Percentiles rank a stretch among this genome's conserved stretches.
These are phyloP conservation scores for Aureobasidium sp. DNA, from an alignment of 2,329 filamentous ascomycete species.

Conservation along the genomic window DNA sequence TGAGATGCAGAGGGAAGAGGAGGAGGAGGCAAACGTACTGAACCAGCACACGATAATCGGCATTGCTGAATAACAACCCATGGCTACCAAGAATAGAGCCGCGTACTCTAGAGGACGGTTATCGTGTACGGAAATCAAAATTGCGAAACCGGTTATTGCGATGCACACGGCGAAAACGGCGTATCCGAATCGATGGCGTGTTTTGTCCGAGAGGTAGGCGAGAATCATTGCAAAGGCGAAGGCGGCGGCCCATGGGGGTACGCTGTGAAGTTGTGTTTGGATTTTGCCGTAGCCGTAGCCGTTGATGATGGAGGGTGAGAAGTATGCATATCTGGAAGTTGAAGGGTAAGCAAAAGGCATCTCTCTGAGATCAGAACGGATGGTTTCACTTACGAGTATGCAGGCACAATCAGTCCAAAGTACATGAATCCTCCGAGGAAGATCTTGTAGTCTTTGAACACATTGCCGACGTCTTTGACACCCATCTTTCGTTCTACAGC, in stretches of 20 bases:
- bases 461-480: slow-evolving; percentile 44
- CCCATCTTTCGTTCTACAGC: slow-evolving; percentile 50
- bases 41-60: slow-evolving; percentile 71
- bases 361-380: too few relatives aligned
- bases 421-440: slow-evolving; percentile 58
- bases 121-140: slow-evolving; percentile 77
- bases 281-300: slow-evolving; percentile 58
- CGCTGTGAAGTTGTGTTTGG: slow-evolving; percentile 59
- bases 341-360: background rate
- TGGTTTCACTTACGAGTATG: slow-evolving; percentile 29
- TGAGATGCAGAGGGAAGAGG: background rate
- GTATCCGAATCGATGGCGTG: slow-evolving; percentile 80
- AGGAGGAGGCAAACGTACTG: slow-evolving; percentile 29
- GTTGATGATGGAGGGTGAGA: slow-evolving; percentile 53
- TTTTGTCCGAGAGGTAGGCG: slow-evolving; percentile 75
- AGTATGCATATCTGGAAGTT: slow-evolving; percentile 46
- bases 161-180: slow-evolving; percentile 73
- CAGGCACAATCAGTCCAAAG: slow-evolving; percentile 51
- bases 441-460: slow-evolving; percentile 57
- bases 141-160: slow-evolving; percentile 77
- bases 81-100: slow-evolving; percentile 83
- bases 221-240: slow-evolving; percentile 83
- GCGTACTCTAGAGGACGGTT: slow-evolving; percentile 76
- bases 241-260: slow-evolving; percentile 72
- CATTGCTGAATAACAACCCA: slow-evolving; percentile 88